Conservation (phyloP, 192 early-diverging fungal genomes). For the Spinellus fusiger region DNA sequence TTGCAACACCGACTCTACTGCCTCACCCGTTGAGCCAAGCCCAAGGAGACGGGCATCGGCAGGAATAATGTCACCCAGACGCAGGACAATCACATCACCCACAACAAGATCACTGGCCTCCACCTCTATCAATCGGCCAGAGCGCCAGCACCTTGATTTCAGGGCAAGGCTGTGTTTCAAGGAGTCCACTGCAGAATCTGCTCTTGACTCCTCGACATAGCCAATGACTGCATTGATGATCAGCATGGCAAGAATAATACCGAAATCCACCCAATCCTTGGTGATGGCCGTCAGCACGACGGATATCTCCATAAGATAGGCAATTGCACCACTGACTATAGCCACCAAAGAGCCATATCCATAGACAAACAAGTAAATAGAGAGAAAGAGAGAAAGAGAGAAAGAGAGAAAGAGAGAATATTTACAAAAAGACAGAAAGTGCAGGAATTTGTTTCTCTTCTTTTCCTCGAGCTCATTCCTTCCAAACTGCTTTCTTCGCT, state of each 20-base stretch:
- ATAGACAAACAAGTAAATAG: slow-evolving; percentile 16
- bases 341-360: neutral
- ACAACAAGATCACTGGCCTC: slow-evolving; percentile 52
- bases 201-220: slow-evolving; percentile 64
- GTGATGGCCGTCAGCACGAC: slow-evolving; percentile 53
- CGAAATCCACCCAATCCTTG: slow-evolving; percentile 55
- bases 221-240: slow-evolving; percentile 67
- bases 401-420: neutral
- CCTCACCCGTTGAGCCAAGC: slow-evolving; percentile 44
- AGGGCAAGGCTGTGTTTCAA: slow-evolving; percentile 69
- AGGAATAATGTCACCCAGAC: slow-evolving; percentile 73
- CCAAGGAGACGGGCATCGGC: slow-evolving; percentile 59
- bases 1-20: slow-evolving; percentile 44
- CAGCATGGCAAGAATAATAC: slow-evolving; percentile 50
- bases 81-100: slow-evolving; percentile 67
- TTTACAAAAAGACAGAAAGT: slow-evolving; percentile 42
- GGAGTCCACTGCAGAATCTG: slow-evolving; percentile 66
- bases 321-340: slow-evolving; percentile 59
- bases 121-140: slow-evolving; percentile 44
- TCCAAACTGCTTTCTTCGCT: slow-evolving; percentile 53
- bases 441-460: slow-evolving; percentile 35
- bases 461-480: slow-evolving; percentile 46
- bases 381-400: neutral
- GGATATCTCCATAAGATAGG: slow-evolving; percentile 55
- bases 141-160: slow-evolving; percentile 54